phyloP scores from a whole-genome alignment of 495 filamentous ascomycete species.

The Hyaloscypha hepaticicola region DNA sequence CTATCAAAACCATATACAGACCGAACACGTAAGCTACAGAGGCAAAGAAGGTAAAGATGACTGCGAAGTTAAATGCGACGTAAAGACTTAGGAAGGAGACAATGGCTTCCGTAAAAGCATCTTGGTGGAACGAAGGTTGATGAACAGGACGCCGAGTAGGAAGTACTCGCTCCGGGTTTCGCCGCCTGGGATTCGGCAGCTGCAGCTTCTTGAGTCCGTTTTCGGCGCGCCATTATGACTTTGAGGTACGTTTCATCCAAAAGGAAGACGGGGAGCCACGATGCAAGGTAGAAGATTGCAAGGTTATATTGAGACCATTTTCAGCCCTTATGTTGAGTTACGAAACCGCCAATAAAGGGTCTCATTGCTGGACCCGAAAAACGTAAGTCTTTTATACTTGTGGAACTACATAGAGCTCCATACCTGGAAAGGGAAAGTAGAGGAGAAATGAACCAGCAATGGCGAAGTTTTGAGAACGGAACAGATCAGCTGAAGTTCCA shows the following conservation, averaged over 20 bases:
- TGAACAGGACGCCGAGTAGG: not conserved
- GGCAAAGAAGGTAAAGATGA: slow-evolving; percentile 41
- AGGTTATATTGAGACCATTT: slow-evolving; percentile 63
- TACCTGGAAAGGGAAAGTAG: not conserved
- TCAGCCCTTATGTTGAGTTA: slow-evolving; percentile 53
- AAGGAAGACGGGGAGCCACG: slow-evolving; percentile 53
- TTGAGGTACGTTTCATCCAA: slow-evolving; percentile 37
- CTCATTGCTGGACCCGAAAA: slow-evolving; percentile 41
- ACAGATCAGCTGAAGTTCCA: slow-evolving; percentile 42
- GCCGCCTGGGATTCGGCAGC: slow-evolving; percentile 6
- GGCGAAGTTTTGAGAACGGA: slow-evolving; percentile 14
- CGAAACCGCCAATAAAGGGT: slow-evolving; percentile 62
- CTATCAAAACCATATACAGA: slow-evolving; percentile 39
- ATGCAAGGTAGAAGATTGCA: slow-evolving; percentile 52
- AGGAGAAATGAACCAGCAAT: slow-evolving; percentile 29
- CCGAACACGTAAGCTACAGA: slow-evolving; percentile 39
- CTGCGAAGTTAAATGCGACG: slow-evolving; percentile 46
- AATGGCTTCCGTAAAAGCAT: slow-evolving; percentile 49
- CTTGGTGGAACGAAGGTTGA: slow-evolving; percentile 41
- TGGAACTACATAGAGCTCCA: too few species aligned
- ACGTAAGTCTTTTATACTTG: too few species aligned
- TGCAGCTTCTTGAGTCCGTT: slow-evolving; percentile 13
- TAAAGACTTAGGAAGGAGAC: slow-evolving; percentile 45
- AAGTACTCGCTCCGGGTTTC: not conserved
- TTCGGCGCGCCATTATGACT: slow-evolving; percentile 30